phyloP scores from a whole-genome alignment of 306 rosid species.

The Heteromeles arbutifolia region DNA sequence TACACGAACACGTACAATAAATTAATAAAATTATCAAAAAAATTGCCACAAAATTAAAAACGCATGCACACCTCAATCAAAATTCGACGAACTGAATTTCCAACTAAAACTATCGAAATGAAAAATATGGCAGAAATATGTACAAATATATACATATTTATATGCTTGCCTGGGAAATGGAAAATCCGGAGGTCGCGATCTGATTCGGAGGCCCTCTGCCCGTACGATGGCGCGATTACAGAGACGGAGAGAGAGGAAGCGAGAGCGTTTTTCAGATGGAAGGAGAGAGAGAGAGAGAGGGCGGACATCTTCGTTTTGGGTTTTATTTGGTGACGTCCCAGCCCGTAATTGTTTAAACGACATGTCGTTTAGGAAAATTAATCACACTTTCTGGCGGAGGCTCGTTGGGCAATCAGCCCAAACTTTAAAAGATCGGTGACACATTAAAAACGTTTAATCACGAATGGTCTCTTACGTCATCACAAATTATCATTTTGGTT shows the following conservation, averaged over 20 bases:
- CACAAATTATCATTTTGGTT: no score
- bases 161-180: conserved; percentile 8
- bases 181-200: conserved; percentile 18
- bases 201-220: conserved; percentile 10
- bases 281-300: not conserved
- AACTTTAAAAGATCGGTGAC: no score
- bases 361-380: not conserved
- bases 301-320: not conserved
- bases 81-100: not conserved
- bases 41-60: not conserved
- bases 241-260: not conserved
- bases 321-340: not conserved
- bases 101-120: not conserved
- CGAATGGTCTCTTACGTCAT: no score
- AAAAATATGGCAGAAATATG: not conserved
- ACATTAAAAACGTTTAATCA: no score
- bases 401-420: no score
- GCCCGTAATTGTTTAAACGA: not conserved
- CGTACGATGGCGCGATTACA: conserved; percentile 5
- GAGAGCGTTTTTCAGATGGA: not conserved
- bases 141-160: no score
- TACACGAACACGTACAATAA: not conserved
- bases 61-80: not conserved
- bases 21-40: not conserved
- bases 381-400: no score